Percentiles rank a stretch among this genome's conserved stretches.
These are phyloP conservation scores for Prosopis cineraria DNA, from an alignment of 306 rosid genomes.

Conservation along the genomic window DNA sequence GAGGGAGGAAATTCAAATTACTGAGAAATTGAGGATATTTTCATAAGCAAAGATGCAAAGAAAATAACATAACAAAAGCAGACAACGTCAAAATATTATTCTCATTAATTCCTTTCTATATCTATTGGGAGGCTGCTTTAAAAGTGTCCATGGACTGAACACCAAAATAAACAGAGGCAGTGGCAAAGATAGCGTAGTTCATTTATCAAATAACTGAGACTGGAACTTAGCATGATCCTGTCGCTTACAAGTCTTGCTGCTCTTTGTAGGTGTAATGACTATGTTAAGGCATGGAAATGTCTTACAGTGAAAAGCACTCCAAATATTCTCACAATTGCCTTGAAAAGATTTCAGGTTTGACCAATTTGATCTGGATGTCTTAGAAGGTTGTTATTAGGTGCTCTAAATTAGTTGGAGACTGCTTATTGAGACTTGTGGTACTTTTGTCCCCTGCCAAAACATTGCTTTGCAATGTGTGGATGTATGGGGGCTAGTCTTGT, in stretches of 20 bases:
- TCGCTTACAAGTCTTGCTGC: conserved; percentile 33
- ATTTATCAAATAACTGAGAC: background rate
- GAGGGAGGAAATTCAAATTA: background rate
- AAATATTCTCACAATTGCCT: conserved; percentile 88
- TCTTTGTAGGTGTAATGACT: conserved; percentile 88
- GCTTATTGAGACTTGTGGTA: background rate
- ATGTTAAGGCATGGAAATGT: conserved; percentile 93
- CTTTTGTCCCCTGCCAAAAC: background rate
- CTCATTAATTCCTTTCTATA: background rate
- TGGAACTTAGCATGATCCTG: conserved; percentile 3
- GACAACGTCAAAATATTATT: background rate
- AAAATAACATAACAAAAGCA: background rate
- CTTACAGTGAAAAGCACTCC: conserved; percentile 86
- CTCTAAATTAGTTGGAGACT: conserved; percentile 22
- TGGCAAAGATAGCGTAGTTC: background rate
- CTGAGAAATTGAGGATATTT: background rate
- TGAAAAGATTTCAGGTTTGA: conserved; percentile 97
- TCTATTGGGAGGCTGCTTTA: background rate
- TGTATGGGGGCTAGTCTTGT: background rate
- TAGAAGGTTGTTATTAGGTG: conserved; percentile 22
- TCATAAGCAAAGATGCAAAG: background rate
- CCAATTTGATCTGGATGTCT: conserved; percentile 28
- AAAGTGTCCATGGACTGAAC: conserved; percentile 3
- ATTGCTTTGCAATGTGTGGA: conserved; percentile 12
- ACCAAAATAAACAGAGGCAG: background rate